Base-by-base conservation (phyloP, 1,284 basidiomycete species). In the Inonotus obliquus region DNA sequence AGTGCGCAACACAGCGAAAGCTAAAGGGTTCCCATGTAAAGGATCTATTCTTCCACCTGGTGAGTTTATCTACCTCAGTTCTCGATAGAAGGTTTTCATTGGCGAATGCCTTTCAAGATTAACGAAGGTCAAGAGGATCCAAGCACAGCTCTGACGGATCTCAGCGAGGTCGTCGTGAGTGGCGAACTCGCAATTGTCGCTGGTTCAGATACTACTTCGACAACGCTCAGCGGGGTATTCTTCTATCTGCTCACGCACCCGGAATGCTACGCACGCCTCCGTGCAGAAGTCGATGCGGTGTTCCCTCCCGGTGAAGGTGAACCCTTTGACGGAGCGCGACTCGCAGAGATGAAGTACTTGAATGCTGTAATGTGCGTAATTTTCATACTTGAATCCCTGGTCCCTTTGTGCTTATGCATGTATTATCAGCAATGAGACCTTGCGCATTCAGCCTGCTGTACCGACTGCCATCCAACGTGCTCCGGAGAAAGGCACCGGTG, bases 131-230 rank as follows among this genome's bases (percentile, higher is more conserved):
- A 67, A 71, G 59, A 65, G 70, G 73, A 52, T 49, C 61, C 7
- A 68, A 71, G 37, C 2, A 29, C 38, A 9, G 19, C 65, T 10
- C 68, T 69, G 21, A 55, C 69, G 29, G 52, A 66, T 64, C 53
- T 61, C 5, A 65, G 53, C 57, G 69, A 68, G 52, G 64, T 77
- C 37, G 57, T 69, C 17, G 68, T 72, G 13, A 74, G 76, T 51
- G 66, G 71, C 2, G 59, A 69, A 14, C 68, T 77, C 4, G 74
- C 75, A 4, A 76, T 79, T 45, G 41, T 76, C 19, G 62, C 62
- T 6, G 77, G 77, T 37, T 69, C 77, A 35, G 77, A 78, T 59
- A 75, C 73, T 6, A 70, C 68, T 27, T 65, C 73, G 19, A 73
- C 71, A 1, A 71, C 73, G 0, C 66, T 76, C 1, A 72, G 63